Evolutionary conservation across 768 basidiomycete species (phyloP), one percentile per base, ranked within the genome.

Genomic region (Boletus rufocinnamomeus): DNA sequence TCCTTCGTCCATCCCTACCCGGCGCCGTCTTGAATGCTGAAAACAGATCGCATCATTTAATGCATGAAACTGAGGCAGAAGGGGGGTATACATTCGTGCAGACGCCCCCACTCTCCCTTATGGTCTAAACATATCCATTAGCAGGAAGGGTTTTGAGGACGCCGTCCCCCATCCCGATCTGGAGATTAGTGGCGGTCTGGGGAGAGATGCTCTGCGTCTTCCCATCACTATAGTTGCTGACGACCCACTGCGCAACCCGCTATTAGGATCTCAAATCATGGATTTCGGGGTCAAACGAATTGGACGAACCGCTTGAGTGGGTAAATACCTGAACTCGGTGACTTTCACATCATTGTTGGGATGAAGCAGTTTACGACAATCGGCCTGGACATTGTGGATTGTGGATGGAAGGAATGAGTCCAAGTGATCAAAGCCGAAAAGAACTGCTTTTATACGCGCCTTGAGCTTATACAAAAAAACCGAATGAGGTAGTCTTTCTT

Each of bases 351-450:
- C n/a, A 2, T 14, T 2, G n/a, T n/a, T 7, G 38, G 1, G 23
- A 58, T 32, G 57, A 14, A 40, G 37, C 40, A 54, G 16, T 47
- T 38, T 30, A 44, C 51, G 8, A 28, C 6, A 1, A 44, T 0
- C 32, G 30, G 28, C 23, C n/a, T n/a, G 28, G 57, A 47, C 57
- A 57, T 54, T 14, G 38, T 56, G 13, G 40, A n/a, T 19, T 51
- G 11, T 5, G 5, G 28, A 21, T 16, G 14, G 21, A 34, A 7
- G 19, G 9, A 46, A 40, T 49, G 46, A 17, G 23, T 23, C 45
- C 10, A 13, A 23, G 10, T 10, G 21, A 13, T 25, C 17, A 11
- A 28, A 34, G 23, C 14, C 14, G 23, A 27, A 32, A 7, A 16
- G 16, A 2, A 37, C 34, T 4, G 34, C 6, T 52, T 52, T 57